Evolutionary conservation across 2,329 filamentous ascomycete species (phyloP).

Genomic region (Fragosphaeria purpurea): DNA sequence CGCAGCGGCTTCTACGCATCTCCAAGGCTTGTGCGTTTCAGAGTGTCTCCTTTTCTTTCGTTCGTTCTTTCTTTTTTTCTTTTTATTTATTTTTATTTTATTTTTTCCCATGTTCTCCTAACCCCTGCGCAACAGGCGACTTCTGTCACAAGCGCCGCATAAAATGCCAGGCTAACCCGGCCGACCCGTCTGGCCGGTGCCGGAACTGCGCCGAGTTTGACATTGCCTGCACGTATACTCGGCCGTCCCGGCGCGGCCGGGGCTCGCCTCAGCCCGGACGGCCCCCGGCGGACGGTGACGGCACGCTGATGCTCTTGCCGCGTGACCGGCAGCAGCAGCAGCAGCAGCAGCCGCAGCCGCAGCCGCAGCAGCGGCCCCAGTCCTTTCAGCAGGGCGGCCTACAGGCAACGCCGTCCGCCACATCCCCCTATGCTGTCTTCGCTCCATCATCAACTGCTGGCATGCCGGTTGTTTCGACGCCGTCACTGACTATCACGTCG

Average conservation of each 20-base stretch:
- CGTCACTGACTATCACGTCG: not conserved
- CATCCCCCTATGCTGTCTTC: not conserved
- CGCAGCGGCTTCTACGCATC: slow-evolving; percentile 12
- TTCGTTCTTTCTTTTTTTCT: not conserved
- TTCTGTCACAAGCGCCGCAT: slow-evolving; percentile 17
- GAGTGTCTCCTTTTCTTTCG: too few relatives aligned
- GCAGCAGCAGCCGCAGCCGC: not conserved
- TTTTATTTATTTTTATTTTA: not conserved
- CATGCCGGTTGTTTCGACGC: not conserved
- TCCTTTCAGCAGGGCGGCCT: not conserved
- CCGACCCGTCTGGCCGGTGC: slow-evolving; percentile 8
- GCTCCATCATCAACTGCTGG: not conserved
- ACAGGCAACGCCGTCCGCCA: too few relatives aligned
- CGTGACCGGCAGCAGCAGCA: not conserved
- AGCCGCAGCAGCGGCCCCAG: not conserved
- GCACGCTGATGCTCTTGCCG: not conserved
- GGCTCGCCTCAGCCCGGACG: slow-evolving; percentile 8
- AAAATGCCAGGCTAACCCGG: slow-evolving; percentile 12
- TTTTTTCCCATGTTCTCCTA: not conserved
- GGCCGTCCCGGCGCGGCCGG: slow-evolving; percentile 13
- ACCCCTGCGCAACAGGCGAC: slow-evolving; percentile 6
- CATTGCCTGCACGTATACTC: slow-evolving; percentile 14
- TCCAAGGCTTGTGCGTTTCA: slow-evolving; percentile 7
- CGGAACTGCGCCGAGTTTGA: slow-evolving; percentile 16
- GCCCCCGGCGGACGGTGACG: not conserved